Base-by-base conservation (phyloP, 2,329 filamentous ascomycete species). In the Elsinoe batatas region DNA sequence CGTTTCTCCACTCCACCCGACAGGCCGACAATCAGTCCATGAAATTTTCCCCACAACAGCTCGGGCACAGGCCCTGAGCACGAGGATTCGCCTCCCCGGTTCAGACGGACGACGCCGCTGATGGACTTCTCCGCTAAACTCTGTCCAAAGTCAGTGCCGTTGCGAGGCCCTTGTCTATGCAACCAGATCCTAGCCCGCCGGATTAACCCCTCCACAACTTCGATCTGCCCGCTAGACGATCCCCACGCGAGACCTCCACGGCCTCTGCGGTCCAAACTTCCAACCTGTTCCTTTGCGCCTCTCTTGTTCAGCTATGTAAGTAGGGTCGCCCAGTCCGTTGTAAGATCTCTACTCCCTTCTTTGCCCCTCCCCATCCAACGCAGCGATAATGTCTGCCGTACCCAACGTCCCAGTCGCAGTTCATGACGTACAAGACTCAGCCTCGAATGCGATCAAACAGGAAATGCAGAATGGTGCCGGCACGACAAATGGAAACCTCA, bases 311-410 rank as follows among this genome's bases (percentile, higher is more conserved):
- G 32, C 47, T 38, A 51, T 51, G 47, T 37, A 51, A 51, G 47
- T 51, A 2, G 22, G 17, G 8, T 56, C 35, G 33, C 26, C 20
- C 42, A 18, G 30, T 40, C 10, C 20, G 26, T 22, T 32, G 44
- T 33, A 15, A 15, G 7, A 13, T 30, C 33, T 49, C 18, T 32
- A 17, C 44, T 20, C 40, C 3, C 26, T 37, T 35, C 42, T 36
- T 22, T 42, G 12, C 22, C 42, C 32, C 26, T 35, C 20, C 42
- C 35, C 32, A 18, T 18, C 15, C 13, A 3, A 42, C 37, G 20
- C 17, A 20, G 26, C n/a, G 30, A 76, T 76, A 33, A 78, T 68
- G 66, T 65, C 65, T 51, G 66, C 65, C n/a, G 58, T 68, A 13
- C 65, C 65, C 7, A 65, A 65, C 32, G 49, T 67, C 11, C 63